A percentile compares a stretch with the other conserved stretches of the same genome.
Evolutionary conservation across 768 basidiomycete species (phyloP).

Genomic region (Steccherinum ochraceum): DNA sequence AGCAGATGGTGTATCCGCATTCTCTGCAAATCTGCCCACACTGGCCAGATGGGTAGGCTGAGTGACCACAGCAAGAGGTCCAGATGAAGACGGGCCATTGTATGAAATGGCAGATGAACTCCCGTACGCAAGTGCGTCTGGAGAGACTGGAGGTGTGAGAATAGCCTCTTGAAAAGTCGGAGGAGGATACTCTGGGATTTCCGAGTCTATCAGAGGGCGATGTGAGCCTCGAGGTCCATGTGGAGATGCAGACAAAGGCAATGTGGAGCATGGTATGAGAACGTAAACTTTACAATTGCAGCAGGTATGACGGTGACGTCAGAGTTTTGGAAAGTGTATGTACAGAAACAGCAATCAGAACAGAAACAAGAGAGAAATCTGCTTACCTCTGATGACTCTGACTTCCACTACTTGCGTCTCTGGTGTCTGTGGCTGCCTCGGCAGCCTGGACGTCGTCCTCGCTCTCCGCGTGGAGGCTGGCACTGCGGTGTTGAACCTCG

Average conservation of each 20-base stretch:
- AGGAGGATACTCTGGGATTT: slow-evolving; percentile 60
- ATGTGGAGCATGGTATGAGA: background rate
- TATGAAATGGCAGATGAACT: background rate
- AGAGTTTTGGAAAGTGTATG: background rate
- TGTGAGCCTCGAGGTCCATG: background rate
- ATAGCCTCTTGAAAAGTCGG: slow-evolving; percentile 72
- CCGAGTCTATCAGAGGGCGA: slow-evolving; percentile 5
- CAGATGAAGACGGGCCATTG: background rate
- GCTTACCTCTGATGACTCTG: background rate
- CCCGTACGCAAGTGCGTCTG: background rate
- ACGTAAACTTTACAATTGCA: background rate
- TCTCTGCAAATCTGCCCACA: too few relatives aligned
- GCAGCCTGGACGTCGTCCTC: background rate
- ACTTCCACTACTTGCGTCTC: background rate
- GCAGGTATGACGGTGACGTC: too few relatives aligned
- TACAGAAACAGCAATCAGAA: too few relatives aligned
- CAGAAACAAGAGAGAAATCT: too few relatives aligned
- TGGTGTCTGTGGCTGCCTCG: background rate
- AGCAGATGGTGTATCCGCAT: too few relatives aligned
- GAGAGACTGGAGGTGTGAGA: slow-evolving; percentile 12
- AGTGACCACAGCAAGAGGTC: background rate
- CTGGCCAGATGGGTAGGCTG: background rate
- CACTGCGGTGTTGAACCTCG: slow-evolving; percentile 19
- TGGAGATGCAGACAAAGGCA: background rate
- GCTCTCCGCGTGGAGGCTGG: slow-evolving; percentile 2